Evolutionary conservation across 352 stramenopile species (phyloP).

Genomic region (Aphanomyces euteiches): DNA sequence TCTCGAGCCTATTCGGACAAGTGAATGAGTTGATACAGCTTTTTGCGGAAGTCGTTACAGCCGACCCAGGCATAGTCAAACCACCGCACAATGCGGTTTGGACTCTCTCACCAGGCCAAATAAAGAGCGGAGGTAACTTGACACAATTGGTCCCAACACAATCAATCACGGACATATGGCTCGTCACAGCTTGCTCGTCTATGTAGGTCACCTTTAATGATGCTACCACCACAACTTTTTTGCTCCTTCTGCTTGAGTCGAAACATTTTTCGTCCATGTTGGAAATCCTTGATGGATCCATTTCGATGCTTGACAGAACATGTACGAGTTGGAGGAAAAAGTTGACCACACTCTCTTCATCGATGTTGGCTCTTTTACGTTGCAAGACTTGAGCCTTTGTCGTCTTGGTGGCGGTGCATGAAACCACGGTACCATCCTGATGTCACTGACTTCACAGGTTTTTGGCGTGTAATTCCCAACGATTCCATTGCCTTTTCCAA

Average conservation of each 20-base stretch:
- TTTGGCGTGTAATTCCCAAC: background rate
- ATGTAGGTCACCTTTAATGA: background rate
- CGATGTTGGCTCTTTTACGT: background rate
- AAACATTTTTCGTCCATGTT: background rate
- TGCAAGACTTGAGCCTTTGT: background rate
- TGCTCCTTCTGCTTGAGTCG: background rate
- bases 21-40: background rate
- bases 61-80: background rate
- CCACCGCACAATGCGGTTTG: background rate
- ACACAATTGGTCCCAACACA: background rate
- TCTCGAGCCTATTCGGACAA: background rate
- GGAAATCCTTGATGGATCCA: background rate
- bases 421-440: background rate
- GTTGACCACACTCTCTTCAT: background rate
- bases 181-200: background rate
- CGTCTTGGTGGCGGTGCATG: background rate
- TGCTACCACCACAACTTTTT: background rate
- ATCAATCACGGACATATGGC: background rate
- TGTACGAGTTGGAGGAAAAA: background rate
- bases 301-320: background rate
- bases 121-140: background rate
- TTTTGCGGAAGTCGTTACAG: background rate
- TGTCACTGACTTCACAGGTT: background rate
- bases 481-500: background rate
- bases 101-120: background rate